Base-by-base conservation (phyloP, 305 asterid species). In the Rubia tinctorum region DNA sequence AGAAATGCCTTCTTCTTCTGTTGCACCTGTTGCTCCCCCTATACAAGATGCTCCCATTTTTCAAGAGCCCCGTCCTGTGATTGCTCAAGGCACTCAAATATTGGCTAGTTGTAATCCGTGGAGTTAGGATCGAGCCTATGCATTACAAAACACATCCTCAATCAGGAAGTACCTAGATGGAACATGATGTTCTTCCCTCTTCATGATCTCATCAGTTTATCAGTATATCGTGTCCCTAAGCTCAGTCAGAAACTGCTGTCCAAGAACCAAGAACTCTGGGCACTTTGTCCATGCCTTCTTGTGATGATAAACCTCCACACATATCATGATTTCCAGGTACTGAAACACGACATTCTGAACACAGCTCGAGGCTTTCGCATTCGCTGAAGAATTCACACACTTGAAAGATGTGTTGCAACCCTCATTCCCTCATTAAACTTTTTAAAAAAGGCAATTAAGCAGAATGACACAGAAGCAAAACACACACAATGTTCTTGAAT, bases 111-210 rank as follows among this genome's bases (percentile, higher is more conserved):
- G 23, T 53, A 53, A 53, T 53, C 60, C 5, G 60, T 53, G 60
- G 60, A 53, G 25, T 18, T 53, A 2, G 60, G 60, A 53, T 53
- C 60, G 60, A 11, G 23, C 2, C 11, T 53, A 2, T 18, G 30
- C 25, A 11, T 53, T 79, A 95, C 87, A 94, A 81, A 95, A 90
- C 30, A 86, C 86, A 81, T 89, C 98, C 85, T 95, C 99, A 66
- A 95, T 86, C 75, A 89, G 86, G 84, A 95, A 92, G 82, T 89
- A 95, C 77, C 99, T 98, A 10, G 98, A 92, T 68, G 97, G 87
- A 81, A 88, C 87, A 66, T 76, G 71, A 75, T 74, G 75, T 64
- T 86, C 92, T 0, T 90, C 90, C 80, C 79, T 89, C 74, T 76
- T 85, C 98, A 92, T 89, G 76, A 90, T 84, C 78, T 89, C 91